Conservation (phyloP, 768 basidiomycete species). For the Saitozyma sp. region DNA sequence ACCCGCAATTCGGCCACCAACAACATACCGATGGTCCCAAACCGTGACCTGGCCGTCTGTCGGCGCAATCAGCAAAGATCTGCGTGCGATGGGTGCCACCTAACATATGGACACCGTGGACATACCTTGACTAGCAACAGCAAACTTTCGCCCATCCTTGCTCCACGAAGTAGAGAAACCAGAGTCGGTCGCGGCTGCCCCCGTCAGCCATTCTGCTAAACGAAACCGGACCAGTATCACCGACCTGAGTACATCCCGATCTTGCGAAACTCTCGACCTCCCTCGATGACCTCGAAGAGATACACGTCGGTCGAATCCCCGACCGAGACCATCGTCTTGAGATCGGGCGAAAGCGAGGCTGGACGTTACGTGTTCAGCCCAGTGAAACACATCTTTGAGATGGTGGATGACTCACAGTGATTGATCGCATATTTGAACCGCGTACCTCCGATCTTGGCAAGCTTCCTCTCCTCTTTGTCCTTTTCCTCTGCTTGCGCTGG, state of each 20-base stretch:
- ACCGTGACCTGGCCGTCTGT: conserved; percentile 51
- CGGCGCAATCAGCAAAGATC: neutral
- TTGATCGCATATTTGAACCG: conserved; percentile 46
- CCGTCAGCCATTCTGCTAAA: neutral
- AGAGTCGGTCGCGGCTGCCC: conserved; percentile 45
- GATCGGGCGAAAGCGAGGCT: conserved; percentile 90
- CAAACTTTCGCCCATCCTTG: conserved; percentile 51
- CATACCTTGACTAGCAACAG: conserved; percentile 50
- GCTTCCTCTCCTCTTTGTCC: conserved; percentile 23
- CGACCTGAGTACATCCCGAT: conserved; percentile 63
- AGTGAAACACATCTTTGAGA: neutral
- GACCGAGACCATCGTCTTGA: conserved; percentile 79
- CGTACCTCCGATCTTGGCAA: conserved; percentile 42
- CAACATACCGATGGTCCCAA: conserved; percentile 46
- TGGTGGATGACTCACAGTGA: conserved; percentile 39
- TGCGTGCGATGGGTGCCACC: neutral
- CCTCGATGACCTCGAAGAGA: conserved; percentile 73
- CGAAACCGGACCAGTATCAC: conserved; percentile 1
- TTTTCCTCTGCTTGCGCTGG: neutral
- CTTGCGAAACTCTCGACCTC: conserved; percentile 60
- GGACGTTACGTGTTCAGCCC: conserved; percentile 11
- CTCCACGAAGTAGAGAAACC: conserved; percentile 51
- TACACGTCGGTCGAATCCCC: conserved; percentile 86
- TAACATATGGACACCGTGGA: neutral
- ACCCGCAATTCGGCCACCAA: neutral